phyloP scores from a whole-genome alignment of 257 asterid genomes.

The Haberlea rhodopensis region DNA sequence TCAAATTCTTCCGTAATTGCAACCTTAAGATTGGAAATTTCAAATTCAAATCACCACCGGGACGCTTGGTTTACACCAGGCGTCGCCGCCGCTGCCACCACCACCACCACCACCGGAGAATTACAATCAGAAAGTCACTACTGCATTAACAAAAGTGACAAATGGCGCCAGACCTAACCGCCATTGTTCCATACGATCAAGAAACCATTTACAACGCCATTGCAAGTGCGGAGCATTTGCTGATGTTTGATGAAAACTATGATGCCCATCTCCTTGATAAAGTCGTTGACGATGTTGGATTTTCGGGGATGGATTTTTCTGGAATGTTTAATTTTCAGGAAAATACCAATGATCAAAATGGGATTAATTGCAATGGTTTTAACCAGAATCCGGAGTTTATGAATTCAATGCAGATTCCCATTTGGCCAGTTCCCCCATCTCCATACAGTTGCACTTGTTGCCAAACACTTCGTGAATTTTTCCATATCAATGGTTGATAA shows the following conservation, averaged over 20 bases:
- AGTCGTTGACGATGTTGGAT: slow-evolving; percentile 14
- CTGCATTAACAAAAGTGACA: too few species aligned
- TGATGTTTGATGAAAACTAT: slow-evolving; percentile 14
- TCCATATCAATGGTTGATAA: slow-evolving; percentile 50
- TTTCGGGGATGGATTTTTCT: slow-evolving; percentile 23
- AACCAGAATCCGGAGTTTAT: slow-evolving; percentile 26
- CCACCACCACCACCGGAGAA: not conserved
- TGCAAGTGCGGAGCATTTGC: slow-evolving; percentile 18
- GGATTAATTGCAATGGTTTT: not conserved
- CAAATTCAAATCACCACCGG: slow-evolving; percentile 22
- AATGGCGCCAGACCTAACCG: slow-evolving; percentile 31
- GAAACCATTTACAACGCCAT: slow-evolving; percentile 16
- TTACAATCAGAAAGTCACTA: too few species aligned
- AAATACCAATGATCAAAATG: slow-evolving; percentile 6
- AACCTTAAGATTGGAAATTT: too few species aligned
- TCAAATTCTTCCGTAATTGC: too few species aligned
- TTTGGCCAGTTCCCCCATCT: slow-evolving; percentile 46
- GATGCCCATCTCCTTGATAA: slow-evolving; percentile 23
- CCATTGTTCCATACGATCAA: slow-evolving; percentile 23
- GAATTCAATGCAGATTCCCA: slow-evolving; percentile 35
- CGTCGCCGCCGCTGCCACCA: slow-evolving; percentile 36
- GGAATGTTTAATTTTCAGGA: slow-evolving; percentile 17
- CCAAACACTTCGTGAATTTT: slow-evolving; percentile 53
- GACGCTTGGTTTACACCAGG: slow-evolving; percentile 59
- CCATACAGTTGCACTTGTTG: slow-evolving; percentile 50